Conservation (phyloP, 768 basidiomycete species). For the Tremella fuciformis region DNA sequence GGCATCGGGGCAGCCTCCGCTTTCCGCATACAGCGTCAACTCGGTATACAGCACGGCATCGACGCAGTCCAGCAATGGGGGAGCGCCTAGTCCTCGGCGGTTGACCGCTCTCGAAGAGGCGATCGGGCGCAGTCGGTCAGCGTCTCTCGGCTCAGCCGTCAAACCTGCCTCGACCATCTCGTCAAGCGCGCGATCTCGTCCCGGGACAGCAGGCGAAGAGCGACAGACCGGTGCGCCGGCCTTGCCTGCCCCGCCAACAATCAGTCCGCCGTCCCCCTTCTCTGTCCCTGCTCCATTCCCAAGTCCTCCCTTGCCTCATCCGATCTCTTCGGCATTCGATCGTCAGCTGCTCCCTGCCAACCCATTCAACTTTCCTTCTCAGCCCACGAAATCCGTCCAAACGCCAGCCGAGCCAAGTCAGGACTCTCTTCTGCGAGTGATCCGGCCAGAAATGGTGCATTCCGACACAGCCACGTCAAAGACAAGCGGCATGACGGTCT, state of each 20-base stretch:
- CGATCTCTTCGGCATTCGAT: background rate
- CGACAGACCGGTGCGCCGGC: background rate
- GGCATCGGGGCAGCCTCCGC: background rate
- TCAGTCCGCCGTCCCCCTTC: background rate
- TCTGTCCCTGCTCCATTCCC: background rate
- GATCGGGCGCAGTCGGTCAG: slow-evolving; percentile 35
- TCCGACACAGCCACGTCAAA: slow-evolving; percentile 19
- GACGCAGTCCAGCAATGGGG: background rate
- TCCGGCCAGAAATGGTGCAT: slow-evolving; percentile 19
- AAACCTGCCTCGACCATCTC: slow-evolving; percentile 11
- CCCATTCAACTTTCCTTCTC: no score
- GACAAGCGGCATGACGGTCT: slow-evolving; percentile 22
- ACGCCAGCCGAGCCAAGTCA: background rate
- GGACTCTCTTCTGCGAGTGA: slow-evolving; percentile 1
- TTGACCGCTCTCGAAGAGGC: slow-evolving; percentile 42
- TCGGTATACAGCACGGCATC: background rate
- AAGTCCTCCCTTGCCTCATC: background rate
- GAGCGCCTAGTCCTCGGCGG: slow-evolving; percentile 10
- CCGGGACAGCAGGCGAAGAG: no score
- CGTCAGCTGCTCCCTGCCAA: no score
- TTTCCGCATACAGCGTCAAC: slow-evolving; percentile 1
- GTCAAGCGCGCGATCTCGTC: background rate
- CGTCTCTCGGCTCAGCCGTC: slow-evolving; percentile 20
- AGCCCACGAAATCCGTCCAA: no score
- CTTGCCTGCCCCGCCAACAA: background rate